phyloP scores from a whole-genome alignment of 768 basidiomycete species.

The Boletus patriciae region DNA sequence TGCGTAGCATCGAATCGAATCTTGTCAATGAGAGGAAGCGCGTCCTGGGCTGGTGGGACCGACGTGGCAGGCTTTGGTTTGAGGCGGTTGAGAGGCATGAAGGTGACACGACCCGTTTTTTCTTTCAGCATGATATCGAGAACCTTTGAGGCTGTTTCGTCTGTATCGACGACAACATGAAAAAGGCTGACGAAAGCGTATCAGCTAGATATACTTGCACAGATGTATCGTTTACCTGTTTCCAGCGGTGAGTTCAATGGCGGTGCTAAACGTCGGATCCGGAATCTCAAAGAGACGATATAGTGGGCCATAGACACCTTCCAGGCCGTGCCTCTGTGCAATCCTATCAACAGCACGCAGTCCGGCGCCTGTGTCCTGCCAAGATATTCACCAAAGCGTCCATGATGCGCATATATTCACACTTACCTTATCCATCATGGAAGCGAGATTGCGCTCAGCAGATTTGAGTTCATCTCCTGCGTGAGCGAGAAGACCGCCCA shows the following conservation, averaged over 20 bases:
- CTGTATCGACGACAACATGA: constrained; percentile 97
- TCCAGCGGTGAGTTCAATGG: constrained; percentile 93
- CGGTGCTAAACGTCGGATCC: constrained; percentile 85
- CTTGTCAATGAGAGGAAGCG: constrained; percentile 80
- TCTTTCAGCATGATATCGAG: constrained; percentile 93
- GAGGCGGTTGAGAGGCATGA: constrained; percentile 97
- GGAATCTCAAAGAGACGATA: constrained; percentile 92
- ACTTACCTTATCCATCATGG: constrained; percentile 94
- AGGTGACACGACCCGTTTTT: constrained; percentile 92
- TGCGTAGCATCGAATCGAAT: constrained; percentile 71
- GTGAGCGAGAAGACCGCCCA: constrained; percentile 72
- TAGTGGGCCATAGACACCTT: constrained; percentile 90
- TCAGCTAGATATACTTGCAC: not conserved
- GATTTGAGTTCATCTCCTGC: constrained; percentile 79
- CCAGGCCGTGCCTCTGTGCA: constrained; percentile 67
- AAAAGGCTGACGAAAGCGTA: constrained; percentile 56
- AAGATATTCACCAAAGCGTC: not conserved
- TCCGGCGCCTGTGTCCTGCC: constrained; percentile 87
- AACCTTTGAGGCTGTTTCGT: constrained; percentile 88
- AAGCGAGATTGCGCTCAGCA: constrained; percentile 74
- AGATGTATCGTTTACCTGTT: constrained; percentile 63
- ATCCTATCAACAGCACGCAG: constrained; percentile 85
- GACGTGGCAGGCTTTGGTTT: constrained; percentile 64
- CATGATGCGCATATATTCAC: not conserved
- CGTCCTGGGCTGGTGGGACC: constrained; percentile 68